Percentiles rank a stretch among this genome's conserved stretches.
Conservation (phyloP, 225 moss, liverwort and hornwort genomes). For the Pseudoscleropodium purum region DNA sequence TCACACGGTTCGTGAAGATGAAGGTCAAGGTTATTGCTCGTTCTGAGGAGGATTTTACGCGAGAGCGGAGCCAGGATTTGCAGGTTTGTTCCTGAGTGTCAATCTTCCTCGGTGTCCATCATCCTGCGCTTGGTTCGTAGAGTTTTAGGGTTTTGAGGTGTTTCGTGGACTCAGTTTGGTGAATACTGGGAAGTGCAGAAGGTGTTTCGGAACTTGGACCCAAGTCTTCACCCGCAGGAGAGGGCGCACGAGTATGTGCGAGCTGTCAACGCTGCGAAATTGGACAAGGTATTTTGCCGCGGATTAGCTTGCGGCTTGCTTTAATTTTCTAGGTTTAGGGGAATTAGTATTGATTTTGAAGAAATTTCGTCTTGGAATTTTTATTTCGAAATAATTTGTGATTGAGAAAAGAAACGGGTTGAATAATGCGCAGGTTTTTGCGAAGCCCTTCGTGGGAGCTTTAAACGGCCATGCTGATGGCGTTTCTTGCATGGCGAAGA, state of each 20-base stretch:
- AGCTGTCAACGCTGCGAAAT: slow-evolving; percentile 81
- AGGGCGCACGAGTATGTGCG: slow-evolving; percentile 85
- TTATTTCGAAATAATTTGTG: background rate
- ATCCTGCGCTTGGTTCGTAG: background rate
- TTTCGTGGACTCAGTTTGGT: background rate
- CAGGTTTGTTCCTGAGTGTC: slow-evolving; percentile 22
- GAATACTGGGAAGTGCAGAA: slow-evolving; percentile 42
- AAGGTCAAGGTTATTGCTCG: slow-evolving; percentile 80
- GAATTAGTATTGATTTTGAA: background rate
- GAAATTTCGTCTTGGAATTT: background rate
- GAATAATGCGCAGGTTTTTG: slow-evolving; percentile 55
- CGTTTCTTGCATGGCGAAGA: slow-evolving; percentile 76
- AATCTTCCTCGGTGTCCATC: background rate
- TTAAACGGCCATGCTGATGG: slow-evolving; percentile 80
- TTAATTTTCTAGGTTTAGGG: background rate
- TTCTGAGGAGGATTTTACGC: slow-evolving; percentile 70
- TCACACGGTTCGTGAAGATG: slow-evolving; percentile 19
- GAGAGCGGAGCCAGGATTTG: slow-evolving; percentile 72
- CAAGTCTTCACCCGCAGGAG: slow-evolving; percentile 72
- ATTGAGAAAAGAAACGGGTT: background rate
- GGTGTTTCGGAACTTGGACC: slow-evolving; percentile 81
- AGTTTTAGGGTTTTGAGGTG: background rate
- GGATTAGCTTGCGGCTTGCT: background rate
- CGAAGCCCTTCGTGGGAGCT: slow-evolving; percentile 87
- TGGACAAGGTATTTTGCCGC: slow-evolving; percentile 59